Conservation (phyloP, 192 early-diverging fungal species). For the Blastocladiella britannica region DNA sequence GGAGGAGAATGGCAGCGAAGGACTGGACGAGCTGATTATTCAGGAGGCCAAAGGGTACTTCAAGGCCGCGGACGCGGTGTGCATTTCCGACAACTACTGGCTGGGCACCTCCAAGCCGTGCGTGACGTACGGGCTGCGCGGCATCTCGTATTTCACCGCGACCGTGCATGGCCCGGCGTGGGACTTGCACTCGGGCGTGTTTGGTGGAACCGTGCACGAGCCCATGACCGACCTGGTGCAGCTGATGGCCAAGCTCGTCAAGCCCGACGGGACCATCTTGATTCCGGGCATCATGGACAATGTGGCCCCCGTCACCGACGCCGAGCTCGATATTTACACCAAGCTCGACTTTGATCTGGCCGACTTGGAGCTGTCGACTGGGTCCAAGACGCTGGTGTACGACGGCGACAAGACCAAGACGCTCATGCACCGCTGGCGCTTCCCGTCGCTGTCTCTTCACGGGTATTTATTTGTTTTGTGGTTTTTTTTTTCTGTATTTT, state of each 20-base stretch:
- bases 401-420: constrained; percentile 48
- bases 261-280: constrained; percentile 66
- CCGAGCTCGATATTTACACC: constrained; percentile 63
- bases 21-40: constrained; percentile 73
- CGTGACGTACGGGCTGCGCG: constrained; percentile 36
- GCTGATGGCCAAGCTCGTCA: constrained; percentile 66
- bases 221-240: constrained; percentile 89
- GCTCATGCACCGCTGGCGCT: constrained; percentile 84
- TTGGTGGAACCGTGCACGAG: constrained; percentile 85
- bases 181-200: constrained; percentile 93
- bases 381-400: constrained; percentile 54
- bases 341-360: constrained; percentile 54
- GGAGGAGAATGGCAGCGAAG: constrained; percentile 74
- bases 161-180: constrained; percentile 57
- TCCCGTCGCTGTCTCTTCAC: constrained; percentile 86
- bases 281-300: constrained; percentile 82
- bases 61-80: constrained; percentile 79
- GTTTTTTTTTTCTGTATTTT: no score
- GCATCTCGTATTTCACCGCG: constrained; percentile 40
- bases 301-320: constrained; percentile 63
- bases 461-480: no score
- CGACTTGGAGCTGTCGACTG: constrained; percentile 62
- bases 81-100: constrained; percentile 98
- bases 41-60: constrained; percentile 78
- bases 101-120: constrained; percentile 87